Conservation (phyloP, 2,329 filamentous ascomycete genomes). For the Calonectria crousiana region DNA sequence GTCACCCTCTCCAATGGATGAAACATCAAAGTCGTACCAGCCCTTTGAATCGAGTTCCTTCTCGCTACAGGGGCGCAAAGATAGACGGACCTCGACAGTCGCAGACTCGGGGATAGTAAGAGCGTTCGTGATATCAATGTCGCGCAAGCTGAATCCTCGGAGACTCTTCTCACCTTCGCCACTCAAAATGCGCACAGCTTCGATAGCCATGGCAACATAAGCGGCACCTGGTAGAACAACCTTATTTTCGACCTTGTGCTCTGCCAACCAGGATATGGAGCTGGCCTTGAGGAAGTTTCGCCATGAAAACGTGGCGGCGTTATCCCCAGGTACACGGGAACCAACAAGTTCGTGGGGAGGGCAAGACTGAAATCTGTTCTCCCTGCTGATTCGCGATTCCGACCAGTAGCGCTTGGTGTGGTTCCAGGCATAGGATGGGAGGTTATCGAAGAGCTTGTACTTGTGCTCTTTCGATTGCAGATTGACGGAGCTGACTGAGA, state of each 20-base stretch:
- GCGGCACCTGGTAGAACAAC: background rate
- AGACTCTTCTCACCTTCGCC: background rate
- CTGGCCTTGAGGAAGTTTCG: background rate
- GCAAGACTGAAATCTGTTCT: constrained; percentile 26
- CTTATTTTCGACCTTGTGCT: background rate
- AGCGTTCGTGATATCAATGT: background rate
- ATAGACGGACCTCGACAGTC: background rate
- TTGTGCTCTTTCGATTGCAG: background rate
- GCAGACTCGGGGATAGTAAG: background rate
- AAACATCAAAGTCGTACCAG: constrained; percentile 3
- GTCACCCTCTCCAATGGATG: background rate
- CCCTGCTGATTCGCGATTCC: constrained; percentile 47
- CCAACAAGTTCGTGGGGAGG: background rate
- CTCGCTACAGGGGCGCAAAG: background rate
- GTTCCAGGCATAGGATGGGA: constrained; percentile 45
- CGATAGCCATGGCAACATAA: background rate
- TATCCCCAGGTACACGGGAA: background rate
- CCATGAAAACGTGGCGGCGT: background rate
- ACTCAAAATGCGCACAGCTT: background rate
- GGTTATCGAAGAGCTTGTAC: constrained; percentile 38
- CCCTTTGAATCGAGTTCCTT: background rate
- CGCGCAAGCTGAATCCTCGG: background rate
- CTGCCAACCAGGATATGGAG: background rate
- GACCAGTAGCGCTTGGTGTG: constrained; percentile 51
- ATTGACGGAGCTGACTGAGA: background rate